Percentiles rank a stretch among this genome's conserved stretches.
Conservation (phyloP, 257 asterid genomes). For the Plantago elongata region DNA sequence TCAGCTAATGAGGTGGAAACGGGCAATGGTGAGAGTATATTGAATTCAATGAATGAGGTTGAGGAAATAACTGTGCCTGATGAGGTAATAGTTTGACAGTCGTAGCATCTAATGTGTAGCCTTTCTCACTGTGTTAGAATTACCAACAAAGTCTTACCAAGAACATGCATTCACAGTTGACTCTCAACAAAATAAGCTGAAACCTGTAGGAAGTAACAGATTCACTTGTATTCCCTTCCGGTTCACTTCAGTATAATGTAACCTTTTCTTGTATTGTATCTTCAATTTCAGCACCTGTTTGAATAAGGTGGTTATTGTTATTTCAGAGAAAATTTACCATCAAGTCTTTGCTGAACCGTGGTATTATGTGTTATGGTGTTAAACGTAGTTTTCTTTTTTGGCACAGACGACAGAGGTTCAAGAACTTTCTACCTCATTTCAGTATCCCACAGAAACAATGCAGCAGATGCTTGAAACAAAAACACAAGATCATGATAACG, state of each 20-base stretch:
- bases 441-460: conserved; percentile 20
- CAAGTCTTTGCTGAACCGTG: no score
- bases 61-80: conserved; percentile 31
- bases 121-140: neutral
- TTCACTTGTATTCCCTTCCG: neutral
- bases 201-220: neutral
- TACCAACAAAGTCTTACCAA: neutral
- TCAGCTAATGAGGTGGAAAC: conserved; percentile 22
- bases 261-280: no score
- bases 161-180: neutral
- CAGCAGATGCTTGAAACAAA: conserved; percentile 19
- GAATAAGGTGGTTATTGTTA: no score
- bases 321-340: no score
- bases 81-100: conserved; percentile 45
- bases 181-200: neutral
- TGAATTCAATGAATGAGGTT: conserved; percentile 12
- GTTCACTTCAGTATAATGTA: no score
- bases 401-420: no score
- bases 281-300: no score
- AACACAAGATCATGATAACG: conserved; percentile 16
- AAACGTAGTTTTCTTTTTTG: no score
- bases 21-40: conserved; percentile 10
- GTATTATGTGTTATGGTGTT: no score
- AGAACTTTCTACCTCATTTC: neutral
- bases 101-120: neutral